A percentile compares a stretch with the other conserved stretches of the same genome.
Conservation (phyloP, 768 basidiomycete genomes). For the Pleurotus salmoneostramineus region DNA sequence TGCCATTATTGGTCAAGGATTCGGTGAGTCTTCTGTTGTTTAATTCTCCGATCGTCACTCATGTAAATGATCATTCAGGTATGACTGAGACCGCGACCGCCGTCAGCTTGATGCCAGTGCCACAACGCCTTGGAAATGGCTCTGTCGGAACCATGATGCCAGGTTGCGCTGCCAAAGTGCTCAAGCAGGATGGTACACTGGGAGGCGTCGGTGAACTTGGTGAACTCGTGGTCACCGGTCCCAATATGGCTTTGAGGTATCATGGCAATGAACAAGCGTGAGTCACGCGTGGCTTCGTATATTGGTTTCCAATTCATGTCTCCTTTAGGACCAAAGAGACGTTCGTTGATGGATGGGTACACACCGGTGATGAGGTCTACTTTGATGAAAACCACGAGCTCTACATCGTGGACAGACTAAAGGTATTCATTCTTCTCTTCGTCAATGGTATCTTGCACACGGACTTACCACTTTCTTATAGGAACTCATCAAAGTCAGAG, state of each 20-base stretch:
- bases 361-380: conserved; percentile 46
- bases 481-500: conserved; percentile 47
- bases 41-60: no score
- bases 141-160: conserved; percentile 27
- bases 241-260: conserved; percentile 14
- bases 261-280: conserved; percentile 15
- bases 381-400: conserved; percentile 41
- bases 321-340: background rate
- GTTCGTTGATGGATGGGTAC: conserved; percentile 19
- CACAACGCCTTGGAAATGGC: conserved; percentile 30
- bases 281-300: conserved; percentile 16
- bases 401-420: conserved; percentile 48
- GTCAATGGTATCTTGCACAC: background rate
- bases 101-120: conserved; percentile 40
- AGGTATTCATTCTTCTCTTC: conserved; percentile 17
- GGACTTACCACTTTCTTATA: conserved; percentile 10
- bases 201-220: conserved; percentile 11
- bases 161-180: conserved; percentile 11
- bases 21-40: conserved; percentile 19
- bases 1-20: conserved; percentile 38
- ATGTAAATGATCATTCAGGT: conserved; percentile 10
- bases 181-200: conserved; percentile 13
- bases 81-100: conserved; percentile 31
- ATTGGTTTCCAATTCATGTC: conserved; percentile 11
- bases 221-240: conserved; percentile 22